Conservation (phyloP, 1,284 basidiomycete species). For the Tylopilus orsonianus region DNA sequence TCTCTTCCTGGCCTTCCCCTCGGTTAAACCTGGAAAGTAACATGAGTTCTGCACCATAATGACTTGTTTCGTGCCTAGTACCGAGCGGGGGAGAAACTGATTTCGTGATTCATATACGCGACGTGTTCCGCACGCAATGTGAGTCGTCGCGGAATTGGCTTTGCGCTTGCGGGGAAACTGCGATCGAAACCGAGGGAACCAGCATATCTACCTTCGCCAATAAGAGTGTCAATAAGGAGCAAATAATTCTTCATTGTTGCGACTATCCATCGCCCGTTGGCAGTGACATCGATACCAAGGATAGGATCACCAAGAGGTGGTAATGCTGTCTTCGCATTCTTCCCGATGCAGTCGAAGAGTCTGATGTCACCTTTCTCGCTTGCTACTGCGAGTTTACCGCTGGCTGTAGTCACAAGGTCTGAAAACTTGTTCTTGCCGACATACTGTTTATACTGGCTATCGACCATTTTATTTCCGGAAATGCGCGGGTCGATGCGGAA, state of each 20-base stretch:
- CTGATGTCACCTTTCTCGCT: constrained; percentile 97
- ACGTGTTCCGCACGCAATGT: constrained; percentile 92
- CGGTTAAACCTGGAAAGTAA: constrained; percentile 78
- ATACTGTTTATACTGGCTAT: constrained; percentile 96
- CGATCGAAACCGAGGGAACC: constrained; percentile 92
- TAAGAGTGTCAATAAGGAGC: constrained; percentile 92
- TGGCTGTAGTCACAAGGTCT: constrained; percentile 84
- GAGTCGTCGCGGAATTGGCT: constrained; percentile 88
- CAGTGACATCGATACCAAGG: constrained; percentile 91
- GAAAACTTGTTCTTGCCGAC: constrained; percentile 95
- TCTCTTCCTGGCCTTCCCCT: constrained; percentile 84
- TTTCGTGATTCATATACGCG: constrained; percentile 89
- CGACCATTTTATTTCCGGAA: constrained; percentile 90
- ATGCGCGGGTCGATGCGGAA: constrained; percentile 97
- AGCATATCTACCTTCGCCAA: constrained; percentile 87
- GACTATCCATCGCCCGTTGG: constrained; percentile 92
- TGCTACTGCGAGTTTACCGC: constrained; percentile 89
- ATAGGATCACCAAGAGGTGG: constrained; percentile 96
- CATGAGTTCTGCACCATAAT: background rate
- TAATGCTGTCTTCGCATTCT: constrained; percentile 99
- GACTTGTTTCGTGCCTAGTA: constrained; percentile 34
- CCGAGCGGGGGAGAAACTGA: constrained; percentile 92
- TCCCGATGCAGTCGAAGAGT: constrained; percentile 94
- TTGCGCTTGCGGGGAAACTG: constrained; percentile 92
- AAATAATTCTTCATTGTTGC: constrained; percentile 96